These are phyloP conservation scores for Dichotomocladium elegans DNA, from an alignment of 371 early-diverging fungal genomes.

Conservation along the genomic window DNA sequence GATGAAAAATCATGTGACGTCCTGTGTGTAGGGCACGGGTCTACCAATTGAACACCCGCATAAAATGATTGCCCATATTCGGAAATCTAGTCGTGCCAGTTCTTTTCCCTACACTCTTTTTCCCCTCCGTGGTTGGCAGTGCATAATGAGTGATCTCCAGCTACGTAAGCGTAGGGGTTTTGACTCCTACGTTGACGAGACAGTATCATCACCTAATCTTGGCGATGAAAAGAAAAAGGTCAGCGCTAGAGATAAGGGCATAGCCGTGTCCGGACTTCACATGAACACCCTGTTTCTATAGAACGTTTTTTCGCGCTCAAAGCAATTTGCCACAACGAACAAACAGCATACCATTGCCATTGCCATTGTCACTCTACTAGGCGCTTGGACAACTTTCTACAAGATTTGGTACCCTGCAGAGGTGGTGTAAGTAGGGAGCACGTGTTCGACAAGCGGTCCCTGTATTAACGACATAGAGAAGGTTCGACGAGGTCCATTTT, in stretches of 20 bases:
- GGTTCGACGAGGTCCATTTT: conserved; percentile 98
- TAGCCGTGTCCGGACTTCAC: no score
- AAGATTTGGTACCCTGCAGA: conserved; percentile 62
- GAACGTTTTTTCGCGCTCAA: not conserved
- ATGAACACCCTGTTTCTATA: no score
- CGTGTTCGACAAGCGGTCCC: no score
- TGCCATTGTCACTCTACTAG: conserved; percentile 9
- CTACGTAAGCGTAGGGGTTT: not conserved
- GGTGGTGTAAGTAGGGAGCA: conserved; percentile 56
- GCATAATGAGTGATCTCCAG: not conserved
- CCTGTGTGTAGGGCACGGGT: no score
- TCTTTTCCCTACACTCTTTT: not conserved
- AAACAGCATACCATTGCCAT: not conserved
- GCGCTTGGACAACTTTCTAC: conserved; percentile 30
- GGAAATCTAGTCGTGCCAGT: no score
- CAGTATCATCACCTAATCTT: not conserved
- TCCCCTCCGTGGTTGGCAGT: not conserved
- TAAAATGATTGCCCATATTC: no score
- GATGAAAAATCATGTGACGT: no score
- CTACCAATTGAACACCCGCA: no score
- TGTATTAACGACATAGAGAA: conserved; percentile 13
- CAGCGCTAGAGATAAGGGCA: no score
- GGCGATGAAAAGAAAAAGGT: not conserved
- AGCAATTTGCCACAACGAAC: not conserved
- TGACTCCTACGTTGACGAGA: not conserved